Base-by-base conservation (phyloP, 2,329 filamentous ascomycete species). In the Mariannaea sp. region DNA sequence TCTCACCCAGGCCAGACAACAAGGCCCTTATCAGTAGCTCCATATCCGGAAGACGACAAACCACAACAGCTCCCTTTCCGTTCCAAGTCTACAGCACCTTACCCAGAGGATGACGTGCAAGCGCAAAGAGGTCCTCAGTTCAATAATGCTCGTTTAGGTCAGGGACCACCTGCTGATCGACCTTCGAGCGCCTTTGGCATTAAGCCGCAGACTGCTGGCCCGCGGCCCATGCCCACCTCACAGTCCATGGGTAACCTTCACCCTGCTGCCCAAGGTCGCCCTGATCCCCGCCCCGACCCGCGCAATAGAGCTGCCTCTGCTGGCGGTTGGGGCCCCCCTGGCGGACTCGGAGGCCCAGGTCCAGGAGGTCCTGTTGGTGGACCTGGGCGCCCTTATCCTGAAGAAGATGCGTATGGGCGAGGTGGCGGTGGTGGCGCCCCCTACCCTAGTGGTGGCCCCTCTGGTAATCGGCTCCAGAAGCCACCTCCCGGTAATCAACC, bases 21-120 rank as follows among this genome's bases (percentile, higher is more conserved):
- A 22, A 77, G 83, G 27, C 71, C 82, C 13, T 80, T 77, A 50
- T 81, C 85, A 8, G 77, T 81, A 24, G 84, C 85, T 2, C 88
- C 88, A 2, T 92, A 92, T 62, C 88, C 89, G 0, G 79, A 86
- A 36, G 87, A 89, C 59, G 85, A 89, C 59, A 76, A 77, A 47
- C 80, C 84, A 40, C 78, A 49, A 13, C 47, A 49, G 22, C 27
- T 49, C 76, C n/a, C 68, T 78, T 67, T 62, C 43, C 73, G 80
- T 29, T 72, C 80, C 4, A 75, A 74, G 50, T 80, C 80, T 14
- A 66, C 64, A 17, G 84, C 85, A 1, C 88, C 88, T 1, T 92
- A 92, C 63, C 88, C 88, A 0, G 79, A 86, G 43, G 87, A 89
- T 49, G 80, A 82, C 45, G 65, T 74, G 45, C 65, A 59, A 22